These are phyloP conservation scores for Podospora bellae-mahoneyi DNA, from an alignment of 495 filamentous ascomycete genomes.

Conservation along the genomic window DNA sequence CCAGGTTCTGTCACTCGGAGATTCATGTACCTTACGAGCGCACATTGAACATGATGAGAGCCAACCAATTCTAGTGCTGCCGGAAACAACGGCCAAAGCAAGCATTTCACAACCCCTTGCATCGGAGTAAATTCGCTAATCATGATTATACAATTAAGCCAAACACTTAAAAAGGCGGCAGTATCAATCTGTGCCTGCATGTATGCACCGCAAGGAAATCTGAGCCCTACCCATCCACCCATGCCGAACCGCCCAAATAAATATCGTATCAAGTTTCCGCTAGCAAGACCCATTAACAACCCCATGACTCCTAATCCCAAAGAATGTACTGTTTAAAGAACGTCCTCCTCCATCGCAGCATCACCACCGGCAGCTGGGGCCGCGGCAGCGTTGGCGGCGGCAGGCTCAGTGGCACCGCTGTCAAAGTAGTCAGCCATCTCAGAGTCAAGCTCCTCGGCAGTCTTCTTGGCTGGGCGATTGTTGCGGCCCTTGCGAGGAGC, in stretches of 20 bases:
- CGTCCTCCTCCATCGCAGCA: slow-evolving; percentile 52
- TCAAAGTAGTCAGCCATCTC: slow-evolving; percentile 93
- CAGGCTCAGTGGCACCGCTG: slow-evolving; percentile 36
- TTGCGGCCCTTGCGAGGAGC: slow-evolving; percentile 46
- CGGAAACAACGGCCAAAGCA: background rate
- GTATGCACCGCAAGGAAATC: slow-evolving; percentile 17
- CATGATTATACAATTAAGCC: slow-evolving; percentile 24
- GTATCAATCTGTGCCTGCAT: slow-evolving; percentile 28
- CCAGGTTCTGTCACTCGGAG: too few species aligned
- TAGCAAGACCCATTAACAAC: background rate
- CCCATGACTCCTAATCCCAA: background rate
- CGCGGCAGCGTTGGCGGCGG: slow-evolving; percentile 44
- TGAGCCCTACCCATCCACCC: slow-evolving; percentile 17
- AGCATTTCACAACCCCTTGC: background rate
- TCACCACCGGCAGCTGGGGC: slow-evolving; percentile 36
- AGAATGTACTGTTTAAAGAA: slow-evolving; percentile 29
- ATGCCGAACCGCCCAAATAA: slow-evolving; percentile 20
- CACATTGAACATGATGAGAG: too few species aligned
- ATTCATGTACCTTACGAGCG: too few species aligned
- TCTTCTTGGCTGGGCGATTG: slow-evolving; percentile 78
- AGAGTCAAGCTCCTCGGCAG: slow-evolving; percentile 83
- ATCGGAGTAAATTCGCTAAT: background rate
- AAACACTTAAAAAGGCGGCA: slow-evolving; percentile 10
- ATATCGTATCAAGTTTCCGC: slow-evolving; percentile 15
- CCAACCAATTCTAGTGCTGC: too few species aligned